These are phyloP conservation scores for Colletotrichum tropicicola DNA, from an alignment of 2,329 filamentous ascomycete species.

Conservation along the genomic window DNA sequence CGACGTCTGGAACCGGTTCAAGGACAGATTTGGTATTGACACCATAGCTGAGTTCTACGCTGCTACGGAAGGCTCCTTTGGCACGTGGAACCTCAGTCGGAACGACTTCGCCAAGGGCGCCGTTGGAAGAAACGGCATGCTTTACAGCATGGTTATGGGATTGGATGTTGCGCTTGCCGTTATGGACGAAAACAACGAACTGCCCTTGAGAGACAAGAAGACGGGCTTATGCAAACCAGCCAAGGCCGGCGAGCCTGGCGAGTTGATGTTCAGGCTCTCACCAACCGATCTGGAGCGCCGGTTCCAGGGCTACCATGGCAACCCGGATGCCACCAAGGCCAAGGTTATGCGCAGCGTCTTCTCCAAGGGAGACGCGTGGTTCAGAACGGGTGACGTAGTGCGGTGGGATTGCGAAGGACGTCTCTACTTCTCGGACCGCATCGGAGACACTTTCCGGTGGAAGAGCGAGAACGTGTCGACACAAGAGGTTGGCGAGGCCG, in stretches of 20 bases:
- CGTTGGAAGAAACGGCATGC: slow-evolving; percentile 75
- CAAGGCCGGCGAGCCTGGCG: slow-evolving; percentile 71
- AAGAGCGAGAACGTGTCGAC: slow-evolving; percentile 88
- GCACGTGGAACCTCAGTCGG: slow-evolving; percentile 75
- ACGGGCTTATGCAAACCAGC: slow-evolving; percentile 75
- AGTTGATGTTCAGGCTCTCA: slow-evolving; percentile 79
- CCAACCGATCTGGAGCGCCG: slow-evolving; percentile 66
- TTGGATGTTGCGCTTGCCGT: slow-evolving; percentile 66
- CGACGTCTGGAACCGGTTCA: slow-evolving; percentile 86
- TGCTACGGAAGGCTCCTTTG: slow-evolving; percentile 76
- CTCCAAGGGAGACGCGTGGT: slow-evolving; percentile 80
- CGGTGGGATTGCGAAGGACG: slow-evolving; percentile 76
- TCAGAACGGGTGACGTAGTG: slow-evolving; percentile 85
- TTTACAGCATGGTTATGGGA: slow-evolving; percentile 66
- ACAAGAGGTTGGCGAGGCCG: slow-evolving; percentile 79
- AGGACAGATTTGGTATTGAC: slow-evolving; percentile 80
- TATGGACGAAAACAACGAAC: slow-evolving; percentile 76
- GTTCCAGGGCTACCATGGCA: slow-evolving; percentile 87
- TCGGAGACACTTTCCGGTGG: slow-evolving; percentile 83
- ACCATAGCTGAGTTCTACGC: slow-evolving; percentile 84
- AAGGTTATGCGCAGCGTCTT: slow-evolving; percentile 82
- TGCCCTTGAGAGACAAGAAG: slow-evolving; percentile 71
- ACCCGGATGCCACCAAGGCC: slow-evolving; percentile 72
- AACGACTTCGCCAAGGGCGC: slow-evolving; percentile 82
- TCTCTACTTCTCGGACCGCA: slow-evolving; percentile 83